These are phyloP conservation scores for Chimonanthus salicifolius DNA, from an alignment of 164 flowering plant genomes.

Conservation along the genomic window DNA sequence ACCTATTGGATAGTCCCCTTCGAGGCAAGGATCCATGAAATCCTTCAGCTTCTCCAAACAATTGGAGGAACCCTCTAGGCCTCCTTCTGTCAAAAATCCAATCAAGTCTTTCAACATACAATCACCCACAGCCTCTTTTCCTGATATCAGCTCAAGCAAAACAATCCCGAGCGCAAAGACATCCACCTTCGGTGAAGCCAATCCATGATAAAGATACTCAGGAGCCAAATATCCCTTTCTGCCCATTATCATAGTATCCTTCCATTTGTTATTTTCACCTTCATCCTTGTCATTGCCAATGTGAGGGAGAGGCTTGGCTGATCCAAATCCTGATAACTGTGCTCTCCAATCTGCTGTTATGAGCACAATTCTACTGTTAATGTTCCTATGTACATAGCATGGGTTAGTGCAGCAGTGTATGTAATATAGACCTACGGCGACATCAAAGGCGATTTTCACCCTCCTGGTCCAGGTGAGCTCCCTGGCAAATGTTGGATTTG, in stretches of 20 bases:
- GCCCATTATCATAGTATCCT: conserved; percentile 19
- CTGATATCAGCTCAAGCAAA: conserved; percentile 61
- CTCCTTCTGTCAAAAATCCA: conserved; percentile 26
- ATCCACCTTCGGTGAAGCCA: conserved; percentile 43
- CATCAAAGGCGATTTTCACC: conserved; percentile 51
- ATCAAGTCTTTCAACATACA: conserved; percentile 25
- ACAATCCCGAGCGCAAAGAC: conserved; percentile 60
- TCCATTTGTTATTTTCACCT: neutral
- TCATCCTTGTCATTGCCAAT: conserved; percentile 9
- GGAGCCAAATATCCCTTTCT: conserved; percentile 44
- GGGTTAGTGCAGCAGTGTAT: conserved; percentile 56
- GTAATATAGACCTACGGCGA: conserved; percentile 58
- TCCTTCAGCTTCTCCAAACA: conserved; percentile 41
- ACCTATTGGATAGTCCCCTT: conserved; percentile 37
- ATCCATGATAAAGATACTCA: conserved; percentile 31
- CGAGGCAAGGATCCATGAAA: conserved; percentile 48
- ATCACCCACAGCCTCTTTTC: conserved; percentile 30
- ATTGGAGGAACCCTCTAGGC: conserved; percentile 25
- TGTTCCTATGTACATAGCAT: conserved; percentile 37
- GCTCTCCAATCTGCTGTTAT: conserved; percentile 52
- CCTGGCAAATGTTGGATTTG: conserved; percentile 13
- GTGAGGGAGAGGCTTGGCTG: conserved; percentile 22
- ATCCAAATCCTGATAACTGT: conserved; percentile 40
- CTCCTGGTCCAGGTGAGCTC: conserved; percentile 41
- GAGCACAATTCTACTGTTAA: conserved; percentile 41